Percentiles rank a stretch among this genome's conserved stretches.
phyloP scores from a whole-genome alignment of 73 alveolate genomes.

The Tetrahymena malaccensis region DNA sequence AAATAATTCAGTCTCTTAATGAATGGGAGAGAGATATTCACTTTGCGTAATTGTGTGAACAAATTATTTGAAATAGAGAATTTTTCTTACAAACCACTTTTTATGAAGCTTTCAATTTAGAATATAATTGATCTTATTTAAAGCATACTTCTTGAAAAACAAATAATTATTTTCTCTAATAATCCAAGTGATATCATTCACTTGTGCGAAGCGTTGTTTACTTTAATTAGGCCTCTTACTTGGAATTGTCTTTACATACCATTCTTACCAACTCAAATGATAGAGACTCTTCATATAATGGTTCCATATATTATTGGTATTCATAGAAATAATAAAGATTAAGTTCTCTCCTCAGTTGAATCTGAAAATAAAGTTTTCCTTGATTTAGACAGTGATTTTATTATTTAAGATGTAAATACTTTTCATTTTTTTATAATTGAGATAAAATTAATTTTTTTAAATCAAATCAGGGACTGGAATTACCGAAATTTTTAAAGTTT shows the following conservation, averaged over 20 bases:
- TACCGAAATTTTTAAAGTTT: not conserved
- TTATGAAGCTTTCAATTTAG: not conserved
- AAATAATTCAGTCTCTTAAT: not conserved
- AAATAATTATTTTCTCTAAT: slow-evolving; percentile 10
- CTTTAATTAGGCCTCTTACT: slow-evolving; percentile 12
- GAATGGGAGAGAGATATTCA: not conserved
- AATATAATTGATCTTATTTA: slow-evolving; percentile 5
- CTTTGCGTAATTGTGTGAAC: not conserved
- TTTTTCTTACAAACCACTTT: slow-evolving; percentile 1
- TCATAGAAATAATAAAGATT: slow-evolving; percentile 8
- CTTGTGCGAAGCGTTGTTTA: slow-evolving; percentile 12
- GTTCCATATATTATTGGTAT: slow-evolving; percentile 28
- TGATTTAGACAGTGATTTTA: slow-evolving; percentile 26
- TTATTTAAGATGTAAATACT: not conserved
- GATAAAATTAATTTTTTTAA: not conserved
- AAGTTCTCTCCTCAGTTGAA: slow-evolving; percentile 4
- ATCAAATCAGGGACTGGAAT: not conserved
- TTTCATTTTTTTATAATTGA: not conserved
- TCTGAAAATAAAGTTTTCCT: slow-evolving; percentile 21
- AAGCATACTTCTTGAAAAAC: slow-evolving; percentile 7
- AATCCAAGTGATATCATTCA: slow-evolving; percentile 8
- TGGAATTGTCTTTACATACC: slow-evolving; percentile 40
- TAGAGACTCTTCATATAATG: slow-evolving; percentile 20
- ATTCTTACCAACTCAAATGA: slow-evolving; percentile 17
- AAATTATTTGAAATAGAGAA: slow-evolving; percentile 10